Evolutionary conservation across 129 eudicot genomes (phyloP).

Genomic region (Escallonia rubra): DNA sequence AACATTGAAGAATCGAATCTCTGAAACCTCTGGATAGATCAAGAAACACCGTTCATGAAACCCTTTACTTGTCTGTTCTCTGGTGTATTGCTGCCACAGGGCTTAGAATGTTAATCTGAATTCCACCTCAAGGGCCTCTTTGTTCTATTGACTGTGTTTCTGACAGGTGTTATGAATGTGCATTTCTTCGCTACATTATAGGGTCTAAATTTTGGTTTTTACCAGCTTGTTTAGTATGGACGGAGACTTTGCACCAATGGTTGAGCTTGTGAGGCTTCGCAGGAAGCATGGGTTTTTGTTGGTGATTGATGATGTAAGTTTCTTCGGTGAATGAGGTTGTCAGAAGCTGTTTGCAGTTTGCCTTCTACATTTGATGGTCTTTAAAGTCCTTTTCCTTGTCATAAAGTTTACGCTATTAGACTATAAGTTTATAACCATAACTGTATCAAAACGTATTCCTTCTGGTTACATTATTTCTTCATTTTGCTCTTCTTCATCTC

Average conservation of each 20-base stretch:
- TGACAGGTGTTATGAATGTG: not conserved
- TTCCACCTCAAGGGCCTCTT: too few species aligned
- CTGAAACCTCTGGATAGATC: too few species aligned
- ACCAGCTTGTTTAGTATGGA: constrained; percentile 99
- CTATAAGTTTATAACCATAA: too few species aligned
- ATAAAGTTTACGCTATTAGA: too few species aligned
- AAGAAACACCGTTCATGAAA: not conserved
- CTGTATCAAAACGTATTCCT: too few species aligned
- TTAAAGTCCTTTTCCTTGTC: too few species aligned
- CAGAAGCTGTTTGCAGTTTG: not conserved
- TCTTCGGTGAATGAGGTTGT: not conserved
- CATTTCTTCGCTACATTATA: constrained; percentile 20
- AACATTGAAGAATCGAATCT: too few species aligned
- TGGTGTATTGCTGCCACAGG: not conserved
- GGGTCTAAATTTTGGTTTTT: constrained; percentile 29
- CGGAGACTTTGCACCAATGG: constrained; percentile 98
- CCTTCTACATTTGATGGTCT: not conserved
- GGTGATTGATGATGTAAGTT: constrained; percentile 97
- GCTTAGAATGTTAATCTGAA: not conserved
- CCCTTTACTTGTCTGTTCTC: not conserved
- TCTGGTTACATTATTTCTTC: not conserved
- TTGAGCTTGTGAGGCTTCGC: constrained; percentile 85
- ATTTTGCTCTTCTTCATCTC: not conserved
- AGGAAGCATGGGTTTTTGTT: constrained; percentile 86
- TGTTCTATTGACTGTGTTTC: too few species aligned